phyloP scores from a whole-genome alignment of 352 stramenopile species.

The Chrysophaeum taylorii region DNA sequence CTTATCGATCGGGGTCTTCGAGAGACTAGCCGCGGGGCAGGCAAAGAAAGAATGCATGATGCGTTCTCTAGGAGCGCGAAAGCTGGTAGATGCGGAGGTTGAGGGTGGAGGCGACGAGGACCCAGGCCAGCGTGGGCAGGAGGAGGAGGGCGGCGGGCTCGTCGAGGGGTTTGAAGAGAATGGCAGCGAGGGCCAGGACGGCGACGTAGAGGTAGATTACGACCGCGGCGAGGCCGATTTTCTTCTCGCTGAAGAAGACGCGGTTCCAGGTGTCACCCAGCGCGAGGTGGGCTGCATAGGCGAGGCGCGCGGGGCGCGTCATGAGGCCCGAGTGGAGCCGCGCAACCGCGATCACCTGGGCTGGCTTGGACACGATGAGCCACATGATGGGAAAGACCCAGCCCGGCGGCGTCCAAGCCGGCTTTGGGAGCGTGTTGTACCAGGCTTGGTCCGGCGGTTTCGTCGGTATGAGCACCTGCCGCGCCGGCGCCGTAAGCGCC shows the following conservation, averaged over 20 bases:
- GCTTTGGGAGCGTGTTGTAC: conserved; percentile 43
- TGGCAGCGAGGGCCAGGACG: conserved; percentile 31
- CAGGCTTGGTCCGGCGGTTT: conserved; percentile 33
- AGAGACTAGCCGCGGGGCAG: no score
- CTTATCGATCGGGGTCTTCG: no score
- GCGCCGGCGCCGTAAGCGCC: conserved; percentile 31
- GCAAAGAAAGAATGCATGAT: no score
- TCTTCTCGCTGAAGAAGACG: conserved; percentile 43
- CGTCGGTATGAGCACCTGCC: conserved; percentile 36
- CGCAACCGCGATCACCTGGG: conserved; percentile 11
- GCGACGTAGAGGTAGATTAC: conserved; percentile 41
- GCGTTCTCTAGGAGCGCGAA: no score
- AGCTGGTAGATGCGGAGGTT: conserved; percentile 47
- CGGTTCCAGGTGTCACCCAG: conserved; percentile 43
- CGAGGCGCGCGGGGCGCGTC: conserved; percentile 14
- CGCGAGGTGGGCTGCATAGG: conserved; percentile 38
- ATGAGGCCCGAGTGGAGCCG: background rate
- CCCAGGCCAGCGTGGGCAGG: conserved; percentile 43
- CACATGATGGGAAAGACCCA: conserved; percentile 53
- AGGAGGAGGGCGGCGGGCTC: conserved; percentile 35
- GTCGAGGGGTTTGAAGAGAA: conserved; percentile 40
- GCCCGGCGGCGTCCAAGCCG: conserved; percentile 42
- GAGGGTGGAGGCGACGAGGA: conserved; percentile 39
- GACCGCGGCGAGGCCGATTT: conserved; percentile 28
- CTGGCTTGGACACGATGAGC: conserved; percentile 48